phyloP scores from a whole-genome alignment of 148 eudicot species.

The Rhododendron vialii region DNA sequence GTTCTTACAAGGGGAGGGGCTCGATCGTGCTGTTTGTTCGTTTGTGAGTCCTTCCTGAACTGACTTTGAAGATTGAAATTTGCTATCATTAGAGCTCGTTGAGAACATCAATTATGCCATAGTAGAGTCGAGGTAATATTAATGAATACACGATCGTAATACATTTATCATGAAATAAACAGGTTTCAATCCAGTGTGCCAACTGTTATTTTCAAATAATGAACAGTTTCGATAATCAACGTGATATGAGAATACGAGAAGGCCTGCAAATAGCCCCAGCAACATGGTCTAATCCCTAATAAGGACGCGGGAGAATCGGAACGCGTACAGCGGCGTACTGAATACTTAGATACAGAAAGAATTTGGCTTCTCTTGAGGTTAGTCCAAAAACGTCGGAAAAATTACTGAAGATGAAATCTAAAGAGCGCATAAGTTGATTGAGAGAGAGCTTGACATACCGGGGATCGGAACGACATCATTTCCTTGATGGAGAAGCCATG shows the following conservation, averaged over 20 bases:
- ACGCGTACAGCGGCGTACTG: background rate
- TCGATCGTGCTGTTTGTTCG: background rate
- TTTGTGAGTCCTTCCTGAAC: background rate
- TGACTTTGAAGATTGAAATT: background rate
- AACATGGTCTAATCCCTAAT: background rate
- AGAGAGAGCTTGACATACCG: constrained; percentile 18
- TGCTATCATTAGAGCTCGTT: background rate
- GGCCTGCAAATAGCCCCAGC: background rate
- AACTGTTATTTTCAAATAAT: no score
- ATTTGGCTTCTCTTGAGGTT: background rate
- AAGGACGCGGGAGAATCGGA: background rate
- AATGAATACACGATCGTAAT: background rate
- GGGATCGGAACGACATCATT: constrained; percentile 41
- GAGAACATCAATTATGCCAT: background rate
- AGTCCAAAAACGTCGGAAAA: background rate
- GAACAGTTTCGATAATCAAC: background rate
- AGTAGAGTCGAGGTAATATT: background rate
- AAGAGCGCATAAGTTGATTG: background rate
- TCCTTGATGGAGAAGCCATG: constrained; percentile 46
- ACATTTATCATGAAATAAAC: background rate
- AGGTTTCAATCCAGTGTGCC: background rate
- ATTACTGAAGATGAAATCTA: background rate
- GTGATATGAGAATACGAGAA: background rate
- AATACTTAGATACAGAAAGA: background rate
- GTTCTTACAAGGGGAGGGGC: background rate